Conservation (phyloP, 805 yeast genomes). For the Ogataea sp. region DNA sequence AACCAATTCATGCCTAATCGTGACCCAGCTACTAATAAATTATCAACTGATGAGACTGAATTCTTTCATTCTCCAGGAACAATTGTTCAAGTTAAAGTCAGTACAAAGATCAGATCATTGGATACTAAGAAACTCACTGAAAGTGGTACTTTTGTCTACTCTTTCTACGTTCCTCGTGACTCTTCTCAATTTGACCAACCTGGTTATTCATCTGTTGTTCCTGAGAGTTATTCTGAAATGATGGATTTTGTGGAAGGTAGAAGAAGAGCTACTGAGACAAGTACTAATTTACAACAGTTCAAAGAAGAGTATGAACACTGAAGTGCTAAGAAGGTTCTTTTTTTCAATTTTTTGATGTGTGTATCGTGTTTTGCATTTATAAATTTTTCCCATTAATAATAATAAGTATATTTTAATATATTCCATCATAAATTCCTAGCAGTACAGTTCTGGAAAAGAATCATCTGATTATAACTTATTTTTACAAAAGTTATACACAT, state of each 20-base stretch:
- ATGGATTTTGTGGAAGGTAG: constrained; percentile 86
- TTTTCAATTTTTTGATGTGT: no score
- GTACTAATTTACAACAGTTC: constrained; percentile 47
- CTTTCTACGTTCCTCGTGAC: constrained; percentile 75
- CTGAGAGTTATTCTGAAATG: constrained; percentile 87
- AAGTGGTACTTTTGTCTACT: constrained; percentile 83
- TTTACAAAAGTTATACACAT: no score
- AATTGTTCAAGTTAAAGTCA: constrained; percentile 82
- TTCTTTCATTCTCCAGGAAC: constrained; percentile 76
- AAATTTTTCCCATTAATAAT: no score
- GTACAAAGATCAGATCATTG: constrained; percentile 65
- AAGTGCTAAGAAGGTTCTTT: no score
- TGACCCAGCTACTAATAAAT: constrained; percentile 48
- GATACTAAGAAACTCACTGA: constrained; percentile 46
- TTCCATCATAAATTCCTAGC: not conserved
- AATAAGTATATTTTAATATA: not conserved
- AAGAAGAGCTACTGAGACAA: constrained; percentile 82
- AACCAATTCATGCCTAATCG: constrained; percentile 32
- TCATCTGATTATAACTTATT: no score
- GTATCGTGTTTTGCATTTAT: no score
- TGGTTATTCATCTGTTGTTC: constrained; percentile 71
- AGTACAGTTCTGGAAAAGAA: no score
- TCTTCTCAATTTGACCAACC: constrained; percentile 32
- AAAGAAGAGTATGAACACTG: constrained; percentile 11
- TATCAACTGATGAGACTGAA: constrained; percentile 44